phyloP scores from a whole-genome alignment of 371 early-diverging fungal genomes.

The Mucor mucedo region DNA sequence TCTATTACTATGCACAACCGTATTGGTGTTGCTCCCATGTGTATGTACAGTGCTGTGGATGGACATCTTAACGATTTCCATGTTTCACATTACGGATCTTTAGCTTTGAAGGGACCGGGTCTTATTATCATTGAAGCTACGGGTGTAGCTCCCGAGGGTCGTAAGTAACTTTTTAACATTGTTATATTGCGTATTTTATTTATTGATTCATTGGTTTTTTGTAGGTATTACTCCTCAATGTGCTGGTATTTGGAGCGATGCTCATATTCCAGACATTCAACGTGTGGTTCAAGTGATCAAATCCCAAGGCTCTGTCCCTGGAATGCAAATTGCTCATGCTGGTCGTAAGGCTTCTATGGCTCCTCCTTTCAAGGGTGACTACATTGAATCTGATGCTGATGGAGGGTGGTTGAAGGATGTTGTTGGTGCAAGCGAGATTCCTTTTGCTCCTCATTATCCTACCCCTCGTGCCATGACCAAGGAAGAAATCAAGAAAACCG shows the following conservation, averaged over 20 bases:
- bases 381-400: conserved; percentile 64
- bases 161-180: conserved; percentile 25
- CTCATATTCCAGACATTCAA: conserved; percentile 65
- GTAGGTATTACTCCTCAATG: conserved; percentile 70
- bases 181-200: too few species aligned
- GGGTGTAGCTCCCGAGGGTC: conserved; percentile 74
- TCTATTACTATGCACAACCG: conserved; percentile 73
- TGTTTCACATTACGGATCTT: conserved; percentile 71
- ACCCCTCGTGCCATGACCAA: conserved; percentile 67
- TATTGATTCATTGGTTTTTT: not conserved
- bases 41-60: conserved; percentile 45
- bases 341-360: conserved; percentile 79
- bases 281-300: conserved; percentile 71
- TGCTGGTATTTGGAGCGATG: conserved; percentile 76
- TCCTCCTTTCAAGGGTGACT: conserved; percentile 61
- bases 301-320: conserved; percentile 62
- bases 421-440: conserved; percentile 68
- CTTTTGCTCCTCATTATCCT: conserved; percentile 50
- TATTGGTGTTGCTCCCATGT: conserved; percentile 84
- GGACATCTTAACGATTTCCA: conserved; percentile 54
- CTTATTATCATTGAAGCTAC: conserved; percentile 81
- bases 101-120: conserved; percentile 78
- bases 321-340: conserved; percentile 85
- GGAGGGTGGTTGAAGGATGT: conserved; percentile 86
- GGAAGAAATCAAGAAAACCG: conserved; percentile 66